Conservation (phyloP, 129 eudicot genomes). For the Rutidosis leptorrhynchoides region DNA sequence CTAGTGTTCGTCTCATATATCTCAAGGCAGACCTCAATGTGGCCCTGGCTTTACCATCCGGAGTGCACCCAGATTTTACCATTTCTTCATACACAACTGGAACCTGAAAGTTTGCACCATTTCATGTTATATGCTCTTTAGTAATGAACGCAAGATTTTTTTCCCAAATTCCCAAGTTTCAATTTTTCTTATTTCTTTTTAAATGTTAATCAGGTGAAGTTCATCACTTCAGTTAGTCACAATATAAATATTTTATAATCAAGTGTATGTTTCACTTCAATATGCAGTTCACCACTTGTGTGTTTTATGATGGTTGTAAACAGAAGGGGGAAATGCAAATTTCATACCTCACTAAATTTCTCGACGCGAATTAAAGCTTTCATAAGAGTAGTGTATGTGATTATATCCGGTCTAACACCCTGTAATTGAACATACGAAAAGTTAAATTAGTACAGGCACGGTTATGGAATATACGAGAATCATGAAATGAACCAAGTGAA, state of each 20-base stretch:
- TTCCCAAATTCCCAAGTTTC: not conserved
- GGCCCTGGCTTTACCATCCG: slow-evolving; percentile 91
- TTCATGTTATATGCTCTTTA: slow-evolving; percentile 9
- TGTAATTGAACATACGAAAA: slow-evolving; percentile 31
- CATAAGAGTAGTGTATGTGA: slow-evolving; percentile 94
- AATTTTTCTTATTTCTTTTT: not conserved
- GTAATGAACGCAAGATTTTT: not conserved
- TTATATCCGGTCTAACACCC: slow-evolving; percentile 89
- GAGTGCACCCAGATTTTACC: slow-evolving; percentile 78
- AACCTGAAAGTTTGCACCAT: slow-evolving; percentile 51
- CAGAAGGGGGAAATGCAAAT: not conserved
- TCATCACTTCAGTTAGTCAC: not conserved
- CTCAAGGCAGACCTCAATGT: slow-evolving; percentile 85
- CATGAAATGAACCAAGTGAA: not conserved
- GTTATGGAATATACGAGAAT: not conserved
- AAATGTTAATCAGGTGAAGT: not conserved
- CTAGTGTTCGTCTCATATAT: slow-evolving; percentile 68
- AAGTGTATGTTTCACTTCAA: not conserved
- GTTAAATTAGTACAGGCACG: not conserved
- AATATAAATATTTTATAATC: not conserved
- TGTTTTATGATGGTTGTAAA: slow-evolving; percentile 7
- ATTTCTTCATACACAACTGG: slow-evolving; percentile 91
- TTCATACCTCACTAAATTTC: slow-evolving; percentile 63
- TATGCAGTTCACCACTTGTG: not conserved
- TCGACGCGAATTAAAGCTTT: slow-evolving; percentile 85